A percentile compares a stretch with the other conserved stretches of the same genome.
These are phyloP conservation scores for Candida pseudofarinosa DNA, from an alignment of 805 yeast species.

Conservation along the genomic window DNA sequence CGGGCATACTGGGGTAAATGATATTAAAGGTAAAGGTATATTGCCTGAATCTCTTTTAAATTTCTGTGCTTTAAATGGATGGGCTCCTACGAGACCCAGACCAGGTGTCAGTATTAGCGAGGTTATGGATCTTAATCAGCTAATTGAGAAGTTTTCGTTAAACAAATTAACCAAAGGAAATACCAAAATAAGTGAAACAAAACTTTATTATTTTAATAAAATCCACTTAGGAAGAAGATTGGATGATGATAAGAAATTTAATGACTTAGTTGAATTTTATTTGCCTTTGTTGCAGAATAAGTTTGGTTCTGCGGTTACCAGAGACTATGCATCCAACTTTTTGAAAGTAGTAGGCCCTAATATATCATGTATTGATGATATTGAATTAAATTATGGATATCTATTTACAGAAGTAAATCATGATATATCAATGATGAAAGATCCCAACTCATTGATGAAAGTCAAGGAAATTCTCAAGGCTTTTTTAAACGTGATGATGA, in stretches of 20 bases:
- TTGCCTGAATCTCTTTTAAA: slow-evolving; percentile 86
- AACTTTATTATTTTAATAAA: slow-evolving; percentile 75
- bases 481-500: slow-evolving; percentile 4
- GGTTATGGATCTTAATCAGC: slow-evolving; percentile 46
- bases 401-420: slow-evolving; percentile 41
- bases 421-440: not conserved
- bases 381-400: slow-evolving; percentile 44
- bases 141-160: slow-evolving; percentile 55
- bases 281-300: slow-evolving; percentile 15
- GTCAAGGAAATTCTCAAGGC: not conserved
- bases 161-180: slow-evolving; percentile 86
- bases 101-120: slow-evolving; percentile 50
- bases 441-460: not conserved
- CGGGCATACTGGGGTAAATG: slow-evolving; percentile 72
- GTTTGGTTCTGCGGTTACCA: slow-evolving; percentile 2
- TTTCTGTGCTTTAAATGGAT: slow-evolving; percentile 87
- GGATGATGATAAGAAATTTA: slow-evolving; percentile 28
- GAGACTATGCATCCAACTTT: slow-evolving; percentile 7
- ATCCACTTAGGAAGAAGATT: slow-evolving; percentile 51
- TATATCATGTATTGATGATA: slow-evolving; percentile 51
- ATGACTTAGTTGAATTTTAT: slow-evolving; percentile 31
- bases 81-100: slow-evolving; percentile 73
- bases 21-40: slow-evolving; percentile 56
- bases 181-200: slow-evolving; percentile 81
- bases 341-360: slow-evolving; percentile 33